Base-by-base conservation (phyloP, 345 rosid genomes). In the Gossypium thurberi region DNA sequence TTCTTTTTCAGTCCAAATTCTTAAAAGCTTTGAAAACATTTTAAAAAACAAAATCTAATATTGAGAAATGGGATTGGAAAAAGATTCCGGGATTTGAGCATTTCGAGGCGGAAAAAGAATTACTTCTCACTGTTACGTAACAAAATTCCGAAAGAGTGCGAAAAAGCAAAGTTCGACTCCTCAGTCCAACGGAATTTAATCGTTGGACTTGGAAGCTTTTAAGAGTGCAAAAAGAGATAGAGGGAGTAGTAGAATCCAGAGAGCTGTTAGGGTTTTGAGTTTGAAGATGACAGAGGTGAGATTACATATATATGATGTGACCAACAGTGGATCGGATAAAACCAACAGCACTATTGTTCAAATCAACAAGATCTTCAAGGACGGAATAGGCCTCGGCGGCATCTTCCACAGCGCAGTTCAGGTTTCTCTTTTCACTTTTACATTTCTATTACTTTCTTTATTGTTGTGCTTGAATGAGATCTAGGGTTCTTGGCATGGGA, bases 251-350 rank as follows among this genome's bases (percentile, higher is more conserved):
- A 2, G 42, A 48, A 25, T 47, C 42, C 57, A 65, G 3, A 20
- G 28, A 56, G 60, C 18, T n/a, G 58, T 75, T 63, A 65, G 77
- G 76, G 76, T 47, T 59, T 59, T 10, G 78, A 73, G 77, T 70
- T 68, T 52, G 81, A 82, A 52, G 82, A 88, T 84, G 98, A 73
- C 82, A 86, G 98, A 95, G 72, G 99, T 95, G 70, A 69, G 82
- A 64, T 80, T 95, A 74, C 97, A 95, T 74, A 80, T 95, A 55
- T 95, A 95, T 82, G 96, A 95, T 62, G 97, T 95, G 75, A 95
- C 99, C 10, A 95, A 95, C 72, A 86, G 96, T 83, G 99, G 94
- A 91, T 93, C 99, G 47, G 98, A 91, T 77, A 95, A 95, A 87
- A 88, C 98, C 20, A 91, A 93, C 89, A 88, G 66, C 84, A 93